These are phyloP conservation scores for Coniochaeta hoffmannii DNA, from an alignment of 2,329 filamentous ascomycete genomes.

Conservation along the genomic window DNA sequence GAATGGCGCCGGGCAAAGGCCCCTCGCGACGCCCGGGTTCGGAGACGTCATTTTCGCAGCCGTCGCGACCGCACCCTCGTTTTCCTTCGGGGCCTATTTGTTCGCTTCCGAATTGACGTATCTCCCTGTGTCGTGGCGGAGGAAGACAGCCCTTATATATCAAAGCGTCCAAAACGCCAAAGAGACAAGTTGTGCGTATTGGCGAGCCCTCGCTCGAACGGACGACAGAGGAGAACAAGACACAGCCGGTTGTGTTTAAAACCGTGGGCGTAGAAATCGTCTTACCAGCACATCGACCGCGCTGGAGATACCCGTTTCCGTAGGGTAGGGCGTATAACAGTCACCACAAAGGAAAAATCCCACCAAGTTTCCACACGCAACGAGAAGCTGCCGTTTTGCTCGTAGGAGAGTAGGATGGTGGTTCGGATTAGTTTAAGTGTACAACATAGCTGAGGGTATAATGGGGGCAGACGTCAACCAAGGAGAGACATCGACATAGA, in stretches of 20 bases:
- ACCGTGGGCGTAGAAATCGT: background rate
- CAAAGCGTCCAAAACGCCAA: background rate
- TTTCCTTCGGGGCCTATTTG: background rate
- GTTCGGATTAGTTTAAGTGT: background rate
- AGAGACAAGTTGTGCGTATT: too few species aligned
- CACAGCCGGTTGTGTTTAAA: background rate
- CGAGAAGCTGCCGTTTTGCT: background rate
- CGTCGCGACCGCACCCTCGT: background rate
- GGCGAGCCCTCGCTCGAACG: too few species aligned
- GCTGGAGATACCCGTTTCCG: background rate
- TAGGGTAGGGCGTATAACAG: background rate
- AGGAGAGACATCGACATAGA: slow-evolving; percentile 1
- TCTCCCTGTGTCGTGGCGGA: background rate
- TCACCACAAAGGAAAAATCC: background rate
- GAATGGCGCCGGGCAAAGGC: slow-evolving; percentile 14
- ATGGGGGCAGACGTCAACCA: background rate
- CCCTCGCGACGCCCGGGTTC: slow-evolving; percentile 1
- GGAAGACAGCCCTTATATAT: background rate
- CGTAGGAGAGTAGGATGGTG: background rate
- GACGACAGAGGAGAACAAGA: background rate
- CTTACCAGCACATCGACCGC: background rate
- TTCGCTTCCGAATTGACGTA: background rate
- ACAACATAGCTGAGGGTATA: background rate
- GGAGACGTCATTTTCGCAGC: background rate
- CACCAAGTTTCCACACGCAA: background rate